Base-by-base conservation (phyloP, 2,329 filamentous ascomycete genomes). In the Curvularia hawaiiensis region DNA sequence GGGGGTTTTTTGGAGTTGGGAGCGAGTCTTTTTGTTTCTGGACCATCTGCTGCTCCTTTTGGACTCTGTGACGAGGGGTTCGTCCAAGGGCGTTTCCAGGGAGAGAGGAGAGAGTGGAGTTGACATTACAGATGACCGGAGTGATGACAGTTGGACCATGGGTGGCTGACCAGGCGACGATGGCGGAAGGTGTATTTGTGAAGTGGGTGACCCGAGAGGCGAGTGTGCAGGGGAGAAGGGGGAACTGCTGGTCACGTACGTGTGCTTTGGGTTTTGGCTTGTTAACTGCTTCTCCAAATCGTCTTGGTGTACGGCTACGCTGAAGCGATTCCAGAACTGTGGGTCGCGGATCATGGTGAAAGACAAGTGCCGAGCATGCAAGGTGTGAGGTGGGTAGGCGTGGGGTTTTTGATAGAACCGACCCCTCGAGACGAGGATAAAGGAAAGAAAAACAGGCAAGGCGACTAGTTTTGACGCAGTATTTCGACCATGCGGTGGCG, bases 291-390 rank as follows among this genome's bases (percentile, higher is more conserved):
- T 68, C 4, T 71, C 69, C 62, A 82, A 79, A 65, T 85, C 84
- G 62, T 86, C 83, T 50, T 79, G 72, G 67, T 85, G 84, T 1
- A 85, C 82, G 38, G 85, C 85, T 50, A 78, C 72, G 58, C 82
- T 84, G 77, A 87, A 87, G 65, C 84, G 82, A 54, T 80, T 80
- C 85, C 84, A 87, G 75, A 87, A 87, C 48, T 78, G 79, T 24
- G 84, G 84, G 66, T 87, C 85, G 60, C 80, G 80, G 56, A 83
- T 78, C 82, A 83, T 83, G 50, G 46, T 69, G 48, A 33, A 38
- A 33, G 12, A 39, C 28, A 8, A n/a, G 24, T 26, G n/a, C 50
- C 26, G 51, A 16, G 28, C 11, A 18, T 33, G 41, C 56, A 22
- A 28, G 26, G 26, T 28, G 7, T 28, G 7, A 28, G 26, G 4